phyloP scores from a whole-genome alignment of 371 early-diverging fungal species.

The Umbelopsis sp. region DNA sequence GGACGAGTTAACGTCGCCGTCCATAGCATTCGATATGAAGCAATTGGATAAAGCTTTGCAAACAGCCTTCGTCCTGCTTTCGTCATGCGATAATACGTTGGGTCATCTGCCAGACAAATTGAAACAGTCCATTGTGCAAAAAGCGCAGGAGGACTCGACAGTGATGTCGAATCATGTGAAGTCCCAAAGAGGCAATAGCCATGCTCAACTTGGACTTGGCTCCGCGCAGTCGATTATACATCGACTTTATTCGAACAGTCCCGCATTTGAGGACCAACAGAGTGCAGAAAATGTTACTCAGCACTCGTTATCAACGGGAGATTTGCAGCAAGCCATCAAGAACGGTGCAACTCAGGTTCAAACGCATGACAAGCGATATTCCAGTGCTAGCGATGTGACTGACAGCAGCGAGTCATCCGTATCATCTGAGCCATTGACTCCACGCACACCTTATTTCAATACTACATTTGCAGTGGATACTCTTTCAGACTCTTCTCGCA shows the following conservation, averaged over 20 bases:
- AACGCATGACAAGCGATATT: neutral
- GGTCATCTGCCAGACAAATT: conserved; percentile 12
- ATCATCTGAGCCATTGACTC: neutral
- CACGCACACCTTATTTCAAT: neutral
- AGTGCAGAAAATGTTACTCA: neutral
- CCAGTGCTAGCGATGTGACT: neutral
- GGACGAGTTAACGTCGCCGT: neutral
- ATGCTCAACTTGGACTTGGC: neutral
- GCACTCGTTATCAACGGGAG: neutral
- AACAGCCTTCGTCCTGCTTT: neutral
- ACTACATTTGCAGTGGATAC: neutral
- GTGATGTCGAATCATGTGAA: neutral
- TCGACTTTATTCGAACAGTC: neutral
- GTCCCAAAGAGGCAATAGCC: neutral
- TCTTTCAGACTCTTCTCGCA: neutral
- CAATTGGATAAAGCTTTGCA: conserved; percentile 1
- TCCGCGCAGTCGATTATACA: neutral
- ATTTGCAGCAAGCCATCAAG: neutral
- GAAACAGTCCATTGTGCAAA: neutral
- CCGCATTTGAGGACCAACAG: neutral
- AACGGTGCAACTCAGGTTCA: conserved; percentile 7
- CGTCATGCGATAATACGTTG: conserved; percentile 1
- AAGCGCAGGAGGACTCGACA: conserved; percentile 5
- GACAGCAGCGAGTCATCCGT: conserved; percentile 12
- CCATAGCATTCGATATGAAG: neutral